Evolutionary conservation across 306 rosid genomes (phyloP), one percentile per base, ranked within the genome.

Genomic region (Coriaria nepalensis): DNA sequence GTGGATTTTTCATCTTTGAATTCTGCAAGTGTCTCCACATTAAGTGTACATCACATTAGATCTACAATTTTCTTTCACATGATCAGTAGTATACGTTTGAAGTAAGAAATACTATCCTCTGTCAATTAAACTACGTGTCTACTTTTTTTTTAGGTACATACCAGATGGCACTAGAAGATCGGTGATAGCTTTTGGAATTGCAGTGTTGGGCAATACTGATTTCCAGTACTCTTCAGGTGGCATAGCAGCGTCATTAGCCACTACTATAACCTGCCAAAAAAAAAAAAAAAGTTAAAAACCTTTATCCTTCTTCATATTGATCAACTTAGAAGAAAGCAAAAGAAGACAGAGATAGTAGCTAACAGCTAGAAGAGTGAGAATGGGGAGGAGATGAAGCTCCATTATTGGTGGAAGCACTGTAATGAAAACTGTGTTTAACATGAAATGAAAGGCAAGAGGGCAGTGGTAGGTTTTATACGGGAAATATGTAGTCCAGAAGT

Each of bases 201-300:
- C 68, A 5, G 94, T 71, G 56, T 55, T 78, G 7, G 93, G 87
- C 60, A 87, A 72, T 54, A 49, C 59, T 0, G 85, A 75, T 2
- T 63, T 63, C 94, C 87, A 83, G 56, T 87, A 83, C 8, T 78
- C 60, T 55, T 83, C 74, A 10, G 87, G 81, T 10, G 81, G 55
- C 52, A 67, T 43, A 47, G 83, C 78, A 51, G 77, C 96, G 57
- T 75, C 70, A 57, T 72, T 62, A 8, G 63, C 75, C 50, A 53
- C 77, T 63, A 78, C 0, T 0, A 44, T 58, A 59, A 72, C 32
- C 92, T 84, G 57, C 73, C 46, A 55, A 20, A 42, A 15, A 13
- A n/a, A 42, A 36, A 52, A 35, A 43, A 40, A 40, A 32, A 37
- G 50, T 6, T 13, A 13, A 8, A 32, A 11, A 20, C 29, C 29